These are phyloP conservation scores for Omphalotus olearius DNA, from an alignment of 1,284 basidiomycete species.

Conservation along the genomic window DNA sequence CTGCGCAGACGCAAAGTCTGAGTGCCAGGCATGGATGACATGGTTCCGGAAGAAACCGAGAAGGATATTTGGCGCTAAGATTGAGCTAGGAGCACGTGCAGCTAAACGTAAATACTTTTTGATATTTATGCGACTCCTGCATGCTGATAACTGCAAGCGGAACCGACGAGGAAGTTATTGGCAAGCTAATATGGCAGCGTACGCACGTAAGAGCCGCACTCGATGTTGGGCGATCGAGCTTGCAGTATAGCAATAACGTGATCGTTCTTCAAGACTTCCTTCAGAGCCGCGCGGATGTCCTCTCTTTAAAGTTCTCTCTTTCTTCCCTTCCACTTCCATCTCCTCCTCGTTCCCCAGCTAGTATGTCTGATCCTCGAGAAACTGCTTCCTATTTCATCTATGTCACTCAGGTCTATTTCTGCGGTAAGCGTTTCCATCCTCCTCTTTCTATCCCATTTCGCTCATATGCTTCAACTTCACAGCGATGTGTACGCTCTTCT, in stretches of 20 bases:
- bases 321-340: conserved; percentile 15
- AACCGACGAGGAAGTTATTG: conserved; percentile 4
- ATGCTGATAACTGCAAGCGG: not conserved
- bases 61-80: not conserved
- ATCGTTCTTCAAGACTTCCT: conserved; percentile 27
- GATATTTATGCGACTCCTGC: too few relatives aligned
- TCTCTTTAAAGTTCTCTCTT: conserved; percentile 4
- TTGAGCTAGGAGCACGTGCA: not conserved
- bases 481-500: conserved; percentile 66
- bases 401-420: conserved; percentile 76
- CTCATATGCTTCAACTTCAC: conserved; percentile 18
- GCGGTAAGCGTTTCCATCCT: conserved; percentile 51
- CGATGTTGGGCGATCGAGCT: too few relatives aligned
- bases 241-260: too few relatives aligned
- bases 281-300: conserved; percentile 35
- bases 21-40: conserved; percentile 17
- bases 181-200: too few relatives aligned
- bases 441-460: conserved; percentile 9
- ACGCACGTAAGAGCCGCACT: not conserved
- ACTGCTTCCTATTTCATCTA: conserved; percentile 44
- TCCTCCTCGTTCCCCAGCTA: conserved; percentile 35
- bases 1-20: conserved; percentile 58
- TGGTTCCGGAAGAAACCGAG: not conserved
- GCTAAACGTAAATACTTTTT: too few relatives aligned
- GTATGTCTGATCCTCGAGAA: conserved; percentile 28